Conservation (phyloP, 768 basidiomycete genomes). For the Agrocybe pediades region DNA sequence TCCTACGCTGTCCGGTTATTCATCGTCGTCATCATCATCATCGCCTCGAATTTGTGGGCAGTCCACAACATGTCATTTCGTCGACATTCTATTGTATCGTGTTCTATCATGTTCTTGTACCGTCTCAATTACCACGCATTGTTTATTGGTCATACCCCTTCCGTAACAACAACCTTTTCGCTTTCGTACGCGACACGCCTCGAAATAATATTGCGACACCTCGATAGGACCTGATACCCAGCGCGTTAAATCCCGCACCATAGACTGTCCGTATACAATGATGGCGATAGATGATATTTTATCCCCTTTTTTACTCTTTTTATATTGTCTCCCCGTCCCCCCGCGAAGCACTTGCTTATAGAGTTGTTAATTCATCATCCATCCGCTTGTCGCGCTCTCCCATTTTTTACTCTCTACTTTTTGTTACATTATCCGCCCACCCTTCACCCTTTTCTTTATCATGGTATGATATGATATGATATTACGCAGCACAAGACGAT, state of each 20-base stretch:
- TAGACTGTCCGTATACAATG: background rate
- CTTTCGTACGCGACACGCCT: conserved; percentile 2
- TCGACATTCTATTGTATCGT: conserved; percentile 4
- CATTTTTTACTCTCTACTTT: conserved; percentile 5
- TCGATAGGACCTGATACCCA: conserved; percentile 21
- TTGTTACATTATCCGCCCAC: too few species aligned
- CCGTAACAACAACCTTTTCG: too few species aligned
- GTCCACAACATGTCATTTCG: conserved; percentile 2
- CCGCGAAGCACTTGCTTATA: background rate
- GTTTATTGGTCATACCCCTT: conserved; percentile 5
- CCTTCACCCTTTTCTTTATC: conserved; percentile 12
- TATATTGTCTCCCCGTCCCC: background rate
- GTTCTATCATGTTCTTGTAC: conserved; percentile 2
- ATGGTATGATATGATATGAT: conserved; percentile 11
- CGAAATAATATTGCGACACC: conserved; percentile 12
- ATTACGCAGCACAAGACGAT: conserved; percentile 25
- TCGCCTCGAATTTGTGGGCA: conserved; percentile 7
- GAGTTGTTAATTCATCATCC: conserved; percentile 6
- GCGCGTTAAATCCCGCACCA: background rate
- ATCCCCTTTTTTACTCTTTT: background rate
- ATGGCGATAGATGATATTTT: conserved; percentile 6
- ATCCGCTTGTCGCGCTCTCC: conserved; percentile 7
- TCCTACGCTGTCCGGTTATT: background rate
- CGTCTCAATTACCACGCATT: conserved; percentile 6
- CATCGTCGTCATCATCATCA: conserved; percentile 10